Percentiles rank a stretch among this genome's conserved stretches.
phyloP scores from a whole-genome alignment of 176 grass and related monocot species.

The Oryza glumipatula region DNA sequence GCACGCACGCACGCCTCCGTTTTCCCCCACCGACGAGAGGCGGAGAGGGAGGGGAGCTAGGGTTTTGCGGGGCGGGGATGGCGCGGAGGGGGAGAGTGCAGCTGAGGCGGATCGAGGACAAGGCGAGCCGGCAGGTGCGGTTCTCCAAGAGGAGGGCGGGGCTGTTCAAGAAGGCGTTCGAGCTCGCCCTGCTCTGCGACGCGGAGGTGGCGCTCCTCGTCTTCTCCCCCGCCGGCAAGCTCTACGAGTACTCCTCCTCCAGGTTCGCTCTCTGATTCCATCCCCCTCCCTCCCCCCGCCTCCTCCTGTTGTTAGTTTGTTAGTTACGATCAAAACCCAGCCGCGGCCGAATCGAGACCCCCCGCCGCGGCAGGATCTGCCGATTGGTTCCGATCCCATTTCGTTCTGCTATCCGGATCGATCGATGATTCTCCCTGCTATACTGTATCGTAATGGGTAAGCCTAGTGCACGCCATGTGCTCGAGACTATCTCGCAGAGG shows the following conservation, averaged over 20 bases:
- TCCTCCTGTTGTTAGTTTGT: neutral
- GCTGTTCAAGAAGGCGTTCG: conserved; percentile 85
- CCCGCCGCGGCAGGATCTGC: neutral
- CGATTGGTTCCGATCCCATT: conserved; percentile 19
- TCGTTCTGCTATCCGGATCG: neutral
- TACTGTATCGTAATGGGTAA: neutral
- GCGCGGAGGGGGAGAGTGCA: conserved; percentile 58
- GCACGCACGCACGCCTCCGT: neutral
- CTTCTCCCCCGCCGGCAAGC: conserved; percentile 69
- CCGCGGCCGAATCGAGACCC: neutral
- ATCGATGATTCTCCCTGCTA: neutral
- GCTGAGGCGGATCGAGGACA: conserved; percentile 83
- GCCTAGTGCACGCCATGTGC: conserved; percentile 31
- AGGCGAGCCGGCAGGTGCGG: conserved; percentile 74
- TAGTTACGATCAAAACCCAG: neutral
- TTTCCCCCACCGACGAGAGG: neutral
- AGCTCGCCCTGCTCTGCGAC: conserved; percentile 78
- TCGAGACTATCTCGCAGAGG: conserved; percentile 40
- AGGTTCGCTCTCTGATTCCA: conserved; percentile 38
- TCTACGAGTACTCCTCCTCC: conserved; percentile 72
- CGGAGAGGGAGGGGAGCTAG: neutral
- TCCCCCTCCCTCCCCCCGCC: too few species aligned
- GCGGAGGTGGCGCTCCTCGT: conserved; percentile 71
- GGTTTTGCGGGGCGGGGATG: conserved; percentile 24
- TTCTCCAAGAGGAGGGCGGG: conserved; percentile 79